phyloP scores from a whole-genome alignment of 164 flowering plant species.

The Annona squamosa region DNA sequence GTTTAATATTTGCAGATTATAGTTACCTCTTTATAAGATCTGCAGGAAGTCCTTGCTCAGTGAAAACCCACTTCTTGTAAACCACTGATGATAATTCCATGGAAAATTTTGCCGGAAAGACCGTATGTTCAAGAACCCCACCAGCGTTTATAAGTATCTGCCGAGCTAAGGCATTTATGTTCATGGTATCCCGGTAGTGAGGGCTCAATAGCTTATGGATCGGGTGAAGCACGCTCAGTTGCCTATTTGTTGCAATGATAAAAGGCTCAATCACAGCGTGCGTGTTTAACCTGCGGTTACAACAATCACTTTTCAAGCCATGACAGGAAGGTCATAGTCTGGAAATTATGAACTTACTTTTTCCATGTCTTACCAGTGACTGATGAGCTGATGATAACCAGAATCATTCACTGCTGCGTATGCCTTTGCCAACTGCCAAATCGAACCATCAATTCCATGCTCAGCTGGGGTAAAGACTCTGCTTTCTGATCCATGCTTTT shows the following conservation, averaged over 20 bases:
- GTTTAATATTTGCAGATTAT: background rate
- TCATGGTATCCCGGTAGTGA: conserved; percentile 83
- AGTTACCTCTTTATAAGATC: conserved; percentile 72
- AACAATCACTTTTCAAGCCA: background rate
- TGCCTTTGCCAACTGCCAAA: conserved; percentile 94
- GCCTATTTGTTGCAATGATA: conserved; percentile 74
- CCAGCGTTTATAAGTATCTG: conserved; percentile 79
- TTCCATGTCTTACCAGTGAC: conserved; percentile 60
- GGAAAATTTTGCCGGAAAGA: conserved; percentile 66
- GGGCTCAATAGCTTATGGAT: conserved; percentile 79
- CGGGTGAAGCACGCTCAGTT: conserved; percentile 77
- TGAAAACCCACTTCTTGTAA: conserved; percentile 66
- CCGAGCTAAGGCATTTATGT: conserved; percentile 76
- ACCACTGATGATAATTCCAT: conserved; percentile 70
- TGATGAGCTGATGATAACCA: conserved; percentile 82
- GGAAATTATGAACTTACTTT: background rate
- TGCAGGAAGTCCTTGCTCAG: conserved; percentile 72
- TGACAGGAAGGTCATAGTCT: background rate
- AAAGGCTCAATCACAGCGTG: conserved; percentile 89
- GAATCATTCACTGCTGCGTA: conserved; percentile 84
- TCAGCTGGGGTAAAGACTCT: conserved; percentile 64
- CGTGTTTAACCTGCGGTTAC: conserved; percentile 64
- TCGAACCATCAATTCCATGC: conserved; percentile 45
- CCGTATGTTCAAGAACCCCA: conserved; percentile 65
- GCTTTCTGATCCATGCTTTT: conserved; percentile 50